Base-by-base conservation (phyloP, 768 basidiomycete genomes). In the Neoboletus brunneissimus region DNA sequence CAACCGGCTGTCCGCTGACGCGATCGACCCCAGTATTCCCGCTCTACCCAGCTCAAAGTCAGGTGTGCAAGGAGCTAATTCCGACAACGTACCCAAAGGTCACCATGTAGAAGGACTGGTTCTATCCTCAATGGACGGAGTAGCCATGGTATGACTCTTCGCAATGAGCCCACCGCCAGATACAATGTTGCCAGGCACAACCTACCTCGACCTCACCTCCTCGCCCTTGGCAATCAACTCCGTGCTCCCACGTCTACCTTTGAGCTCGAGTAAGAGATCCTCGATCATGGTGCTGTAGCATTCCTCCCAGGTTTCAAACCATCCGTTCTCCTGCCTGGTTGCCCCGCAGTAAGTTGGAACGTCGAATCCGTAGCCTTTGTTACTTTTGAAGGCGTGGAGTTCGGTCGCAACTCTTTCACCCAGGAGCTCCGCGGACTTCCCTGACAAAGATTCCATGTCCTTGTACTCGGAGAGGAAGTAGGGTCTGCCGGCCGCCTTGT, bases 391-490 rank as follows among this genome's bases (percentile, higher is more conserved):
- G 7, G 64, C 64, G 54, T 92, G 90, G 53, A 92, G 68, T 64
- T 91, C 87, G 3, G 73, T 79, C 1, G 88, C 89, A 53, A 92
- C 61, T 42, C 86, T 77, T 67, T 76, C 76, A 10, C 82, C 90
- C 8, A 91, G 76, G 13, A 71, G 63, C 46, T 71, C 68, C 3
- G 82, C 85, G 13, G 82, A 73, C 18, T 69, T 60, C 23, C 71
- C 67, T 13, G 77, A 77, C 16, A 91, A 73, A 31, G 75, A 62
- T 0, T 69, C 67, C 16, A 91, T 71, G 34, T 83, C 76, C 66
- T 84, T 89, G 76, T 88, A 89, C 67, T 91, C 86, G 0, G 86
- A 87, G 45, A 91, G 78, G 72, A 91, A 87, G 67, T 79, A 87
- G 0, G 88, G 87, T 34, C 64, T 69, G 11, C 78, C 80, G 22